Conservation (phyloP, 2,329 filamentous ascomycete genomes). For the Pseudocercospora crystallina region DNA sequence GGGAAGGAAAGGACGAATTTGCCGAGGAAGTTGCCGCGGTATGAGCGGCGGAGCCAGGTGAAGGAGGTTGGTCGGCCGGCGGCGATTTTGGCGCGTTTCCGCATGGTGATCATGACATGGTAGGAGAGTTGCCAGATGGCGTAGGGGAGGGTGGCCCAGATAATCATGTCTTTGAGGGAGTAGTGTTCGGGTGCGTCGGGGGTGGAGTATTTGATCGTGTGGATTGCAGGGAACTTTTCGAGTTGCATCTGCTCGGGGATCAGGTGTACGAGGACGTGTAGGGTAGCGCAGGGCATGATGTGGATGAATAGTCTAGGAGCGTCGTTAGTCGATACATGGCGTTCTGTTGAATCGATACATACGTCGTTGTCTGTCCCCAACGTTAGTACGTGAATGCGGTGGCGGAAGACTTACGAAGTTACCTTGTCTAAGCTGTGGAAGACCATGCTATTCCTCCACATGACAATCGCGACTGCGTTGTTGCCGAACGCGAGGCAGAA, state of each 20-base stretch:
- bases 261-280: conserved; percentile 90
- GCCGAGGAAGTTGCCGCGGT: conserved; percentile 85
- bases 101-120: conserved; percentile 92
- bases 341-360: conserved; percentile 7
- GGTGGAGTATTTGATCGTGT: conserved; percentile 68
- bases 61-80: conserved; percentile 94
- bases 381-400: conserved; percentile 12
- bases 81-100: conserved; percentile 91
- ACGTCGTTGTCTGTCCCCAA: conserved; percentile 23
- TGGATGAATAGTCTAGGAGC: conserved; percentile 79
- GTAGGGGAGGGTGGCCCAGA: conserved; percentile 93
- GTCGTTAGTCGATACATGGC: conserved; percentile 3
- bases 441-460: conserved; percentile 98
- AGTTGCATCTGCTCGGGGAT: conserved; percentile 65
- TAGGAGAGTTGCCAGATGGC: conserved; percentile 89
- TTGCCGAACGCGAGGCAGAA: conserved; percentile 95
- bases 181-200: conserved; percentile 75
- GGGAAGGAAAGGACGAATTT: conserved; percentile 80
- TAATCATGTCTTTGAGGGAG: conserved; percentile 77
- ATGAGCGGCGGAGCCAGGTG: conserved; percentile 92
- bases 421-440: conserved; percentile 99
- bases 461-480: conserved; percentile 94
- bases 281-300: conserved; percentile 93
- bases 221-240: conserved; percentile 78
- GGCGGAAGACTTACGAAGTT: conserved; percentile 59